These are phyloP conservation scores for Myriosclerotinia scirpicola DNA, from an alignment of 2,329 filamentous ascomycete genomes.

Conservation along the genomic window DNA sequence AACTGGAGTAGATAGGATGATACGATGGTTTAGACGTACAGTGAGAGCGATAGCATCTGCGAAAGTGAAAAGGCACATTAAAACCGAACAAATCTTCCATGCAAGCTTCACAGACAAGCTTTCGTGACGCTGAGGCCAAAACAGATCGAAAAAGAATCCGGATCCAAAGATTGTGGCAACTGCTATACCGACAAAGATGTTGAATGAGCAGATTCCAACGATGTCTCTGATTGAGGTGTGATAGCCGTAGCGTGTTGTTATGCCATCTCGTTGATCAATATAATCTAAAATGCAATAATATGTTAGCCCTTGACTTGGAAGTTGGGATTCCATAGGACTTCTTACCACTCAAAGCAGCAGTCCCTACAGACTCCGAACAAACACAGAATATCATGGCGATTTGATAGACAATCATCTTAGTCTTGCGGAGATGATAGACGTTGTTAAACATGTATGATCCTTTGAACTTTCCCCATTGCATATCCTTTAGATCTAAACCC, in stretches of 20 bases:
- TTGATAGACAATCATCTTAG: constrained; percentile 61
- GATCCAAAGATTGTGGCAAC: constrained; percentile 58
- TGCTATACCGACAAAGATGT: constrained; percentile 58
- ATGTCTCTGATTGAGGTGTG: constrained; percentile 56
- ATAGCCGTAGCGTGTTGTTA: constrained; percentile 45
- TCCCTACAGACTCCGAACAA: constrained; percentile 56
- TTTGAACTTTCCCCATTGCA: constrained; percentile 59
- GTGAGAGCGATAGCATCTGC: constrained; percentile 52
- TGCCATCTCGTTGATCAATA: constrained; percentile 52
- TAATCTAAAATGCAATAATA: constrained; percentile 46
- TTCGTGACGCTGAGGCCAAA: constrained; percentile 58
- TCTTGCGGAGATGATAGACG: constrained; percentile 54
- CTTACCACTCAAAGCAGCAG: constrained; percentile 53
- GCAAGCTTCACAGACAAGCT: constrained; percentile 49
- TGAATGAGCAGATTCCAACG: constrained; percentile 55
- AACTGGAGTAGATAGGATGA: background rate
- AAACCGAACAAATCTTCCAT: constrained; percentile 53
- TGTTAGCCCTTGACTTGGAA: background rate
- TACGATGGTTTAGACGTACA: constrained; percentile 27
- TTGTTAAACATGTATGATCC: constrained; percentile 58
- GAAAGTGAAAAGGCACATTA: constrained; percentile 49
- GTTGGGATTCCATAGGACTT: constrained; percentile 1
- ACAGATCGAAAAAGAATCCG: constrained; percentile 62
- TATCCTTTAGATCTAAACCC: constrained; percentile 57
- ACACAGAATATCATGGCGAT: constrained; percentile 58